phyloP scores from a whole-genome alignment of 371 early-diverging fungal genomes.

The Rhizopus arrhizus region DNA sequence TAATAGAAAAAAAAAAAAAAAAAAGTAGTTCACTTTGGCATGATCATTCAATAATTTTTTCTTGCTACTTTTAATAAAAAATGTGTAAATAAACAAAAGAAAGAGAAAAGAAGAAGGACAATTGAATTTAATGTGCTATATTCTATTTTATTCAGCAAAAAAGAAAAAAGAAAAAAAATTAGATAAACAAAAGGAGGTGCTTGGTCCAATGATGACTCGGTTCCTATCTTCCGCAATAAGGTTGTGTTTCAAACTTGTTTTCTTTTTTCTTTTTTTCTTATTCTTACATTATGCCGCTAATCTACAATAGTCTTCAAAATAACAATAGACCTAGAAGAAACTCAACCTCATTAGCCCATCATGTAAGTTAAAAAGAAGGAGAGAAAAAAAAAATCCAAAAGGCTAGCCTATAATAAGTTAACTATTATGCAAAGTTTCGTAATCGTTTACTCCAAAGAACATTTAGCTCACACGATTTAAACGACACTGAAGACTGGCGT shows the following conservation, averaged over 20 bases:
- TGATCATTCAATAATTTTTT: neutral
- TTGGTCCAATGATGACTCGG: neutral
- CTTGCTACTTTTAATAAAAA: neutral
- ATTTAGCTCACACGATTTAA: neutral
- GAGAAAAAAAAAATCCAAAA: neutral
- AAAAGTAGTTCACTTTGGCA: neutral
- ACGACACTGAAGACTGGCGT: neutral
- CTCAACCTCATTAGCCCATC: neutral
- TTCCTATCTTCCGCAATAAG: neutral
- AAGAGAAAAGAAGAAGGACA: no score
- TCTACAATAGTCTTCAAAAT: neutral
- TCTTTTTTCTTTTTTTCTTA: neutral
- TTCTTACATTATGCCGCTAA: neutral
- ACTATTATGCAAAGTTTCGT: neutral
- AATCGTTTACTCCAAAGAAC: neutral
- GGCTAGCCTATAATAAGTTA: neutral
- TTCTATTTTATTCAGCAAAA: neutral
- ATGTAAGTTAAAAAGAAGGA: conserved; percentile 1
- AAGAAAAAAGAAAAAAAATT: neutral
- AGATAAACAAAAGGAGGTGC: neutral
- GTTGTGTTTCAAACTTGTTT: neutral
- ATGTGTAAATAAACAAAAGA: neutral
- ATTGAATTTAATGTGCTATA: no score
- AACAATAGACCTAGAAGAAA: conserved; percentile 5
- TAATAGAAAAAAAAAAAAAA: neutral